These are phyloP conservation scores for Nothophaeocryptopus gaeumannii DNA, from an alignment of 2,329 filamentous ascomycete genomes.

Conservation along the genomic window DNA sequence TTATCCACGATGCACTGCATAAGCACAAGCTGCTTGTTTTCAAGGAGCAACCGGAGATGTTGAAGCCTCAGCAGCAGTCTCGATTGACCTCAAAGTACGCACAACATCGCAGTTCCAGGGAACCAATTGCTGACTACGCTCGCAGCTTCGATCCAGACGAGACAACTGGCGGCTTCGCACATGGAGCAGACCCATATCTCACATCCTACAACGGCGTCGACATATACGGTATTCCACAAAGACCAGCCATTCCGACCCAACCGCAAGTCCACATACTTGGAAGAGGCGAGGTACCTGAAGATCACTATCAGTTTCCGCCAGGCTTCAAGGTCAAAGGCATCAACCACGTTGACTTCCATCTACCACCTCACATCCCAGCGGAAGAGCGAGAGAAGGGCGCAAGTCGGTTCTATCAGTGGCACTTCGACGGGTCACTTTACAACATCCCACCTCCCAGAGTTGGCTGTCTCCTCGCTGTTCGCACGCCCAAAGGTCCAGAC, in stretches of 20 bases:
- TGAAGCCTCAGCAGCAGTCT: slow-evolving; percentile 18
- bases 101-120: too few relatives aligned
- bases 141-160: slow-evolving; percentile 16
- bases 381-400: slow-evolving; percentile 16
- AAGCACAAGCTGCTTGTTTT: slow-evolving; percentile 18
- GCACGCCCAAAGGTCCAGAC: slow-evolving; percentile 15
- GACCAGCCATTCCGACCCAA: slow-evolving; percentile 14
- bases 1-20: slow-evolving; percentile 17
- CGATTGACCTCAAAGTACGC: slow-evolving; percentile 13
- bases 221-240: slow-evolving; percentile 12
- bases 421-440: slow-evolving; percentile 13
- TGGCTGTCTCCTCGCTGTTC: slow-evolving; percentile 13
- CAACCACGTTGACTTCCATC: slow-evolving; percentile 14
- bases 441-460: slow-evolving; percentile 17
- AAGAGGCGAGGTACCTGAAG: slow-evolving; percentile 9
- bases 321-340: slow-evolving; percentile 17
- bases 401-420: slow-evolving; percentile 16
- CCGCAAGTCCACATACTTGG: slow-evolving; percentile 18
- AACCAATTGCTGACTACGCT: too few relatives aligned
- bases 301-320: slow-evolving; percentile 14
- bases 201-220: slow-evolving; percentile 15
- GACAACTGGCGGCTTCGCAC: slow-evolving; percentile 14
- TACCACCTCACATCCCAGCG: slow-evolving; percentile 12
- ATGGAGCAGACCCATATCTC: slow-evolving; percentile 16
- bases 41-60: slow-evolving; percentile 18